These are phyloP conservation scores for Aspergillus udagawae DNA, from an alignment of 2,329 filamentous ascomycete species.

Conservation along the genomic window DNA sequence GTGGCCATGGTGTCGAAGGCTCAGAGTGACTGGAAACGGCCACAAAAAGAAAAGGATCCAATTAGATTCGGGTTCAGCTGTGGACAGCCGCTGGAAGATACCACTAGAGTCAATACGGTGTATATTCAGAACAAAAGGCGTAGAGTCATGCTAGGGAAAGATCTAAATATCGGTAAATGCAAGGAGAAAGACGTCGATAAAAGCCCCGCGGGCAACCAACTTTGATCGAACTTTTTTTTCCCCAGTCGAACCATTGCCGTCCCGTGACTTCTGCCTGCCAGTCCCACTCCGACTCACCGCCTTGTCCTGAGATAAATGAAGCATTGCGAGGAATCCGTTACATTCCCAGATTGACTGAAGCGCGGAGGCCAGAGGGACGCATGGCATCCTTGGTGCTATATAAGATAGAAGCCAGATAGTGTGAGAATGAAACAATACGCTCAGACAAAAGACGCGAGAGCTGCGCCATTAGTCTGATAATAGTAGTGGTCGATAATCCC, in stretches of 20 bases:
- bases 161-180: background rate
- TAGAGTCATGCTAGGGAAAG: background rate
- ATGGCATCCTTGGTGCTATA: background rate
- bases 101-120: background rate
- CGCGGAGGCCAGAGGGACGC: background rate
- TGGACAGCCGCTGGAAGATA: constrained; percentile 2
- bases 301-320: background rate
- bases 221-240: constrained; percentile 12
- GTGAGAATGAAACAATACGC: background rate
- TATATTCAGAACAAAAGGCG: background rate
- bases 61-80: background rate
- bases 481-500: background rate
- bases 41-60: background rate
- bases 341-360: background rate
- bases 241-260: constrained; percentile 13
- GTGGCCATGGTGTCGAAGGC: constrained; percentile 54
- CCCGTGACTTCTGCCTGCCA: constrained; percentile 6
- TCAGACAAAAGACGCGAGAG: background rate
- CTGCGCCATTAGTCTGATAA: background rate
- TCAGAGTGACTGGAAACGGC: background rate
- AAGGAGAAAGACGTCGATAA: background rate
- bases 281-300: constrained; percentile 9
- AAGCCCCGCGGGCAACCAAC: constrained; percentile 7
- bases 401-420: background rate
- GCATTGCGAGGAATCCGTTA: background rate